phyloP scores from a whole-genome alignment of 2,329 filamentous ascomycete species.

The Taxawa tesnikishii region DNA sequence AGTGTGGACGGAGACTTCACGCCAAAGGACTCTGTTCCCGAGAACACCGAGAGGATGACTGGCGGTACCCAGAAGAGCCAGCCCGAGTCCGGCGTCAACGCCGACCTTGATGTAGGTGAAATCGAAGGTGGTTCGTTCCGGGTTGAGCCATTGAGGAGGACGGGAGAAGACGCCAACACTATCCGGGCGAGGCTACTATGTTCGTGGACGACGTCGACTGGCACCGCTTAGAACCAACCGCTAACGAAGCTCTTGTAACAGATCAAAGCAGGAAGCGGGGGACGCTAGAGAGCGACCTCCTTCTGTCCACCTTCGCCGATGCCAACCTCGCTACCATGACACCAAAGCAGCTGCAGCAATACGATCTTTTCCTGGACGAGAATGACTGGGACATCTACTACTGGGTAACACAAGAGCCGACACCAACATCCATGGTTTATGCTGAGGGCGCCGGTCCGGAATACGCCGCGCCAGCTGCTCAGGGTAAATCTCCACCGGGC shows the following conservation, averaged over 20 bases:
- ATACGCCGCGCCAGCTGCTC: slow-evolving; percentile 29
- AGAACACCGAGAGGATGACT: slow-evolving; percentile 54
- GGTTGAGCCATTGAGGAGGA: slow-evolving; percentile 77
- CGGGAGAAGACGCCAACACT: slow-evolving; percentile 71
- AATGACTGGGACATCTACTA: slow-evolving; percentile 99
- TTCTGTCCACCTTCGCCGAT: slow-evolving; percentile 91
- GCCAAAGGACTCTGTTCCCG: slow-evolving; percentile 47
- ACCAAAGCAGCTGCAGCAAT: slow-evolving; percentile 26
- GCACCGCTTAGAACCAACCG: slow-evolving; percentile 1
- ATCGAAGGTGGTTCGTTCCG: slow-evolving; percentile 76
- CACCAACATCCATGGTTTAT: slow-evolving; percentile 44
- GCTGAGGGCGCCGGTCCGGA: slow-evolving; percentile 39
- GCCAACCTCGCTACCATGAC: slow-evolving; percentile 65
- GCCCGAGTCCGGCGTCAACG: slow-evolving; percentile 34
- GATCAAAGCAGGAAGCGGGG: slow-evolving; percentile 96
- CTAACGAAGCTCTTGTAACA: slow-evolving; percentile 26
- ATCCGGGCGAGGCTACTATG: slow-evolving; percentile 79
- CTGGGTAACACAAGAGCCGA: slow-evolving; percentile 84
- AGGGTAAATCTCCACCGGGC: slow-evolving; percentile 28
- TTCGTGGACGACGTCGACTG: slow-evolving; percentile 22
- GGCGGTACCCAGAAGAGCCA: slow-evolving; percentile 46
- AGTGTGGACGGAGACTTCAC: slow-evolving; percentile 43
- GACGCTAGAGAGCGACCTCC: slow-evolving; percentile 87
- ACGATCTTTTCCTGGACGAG: slow-evolving; percentile 49
- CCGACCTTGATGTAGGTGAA: slow-evolving; percentile 72